Evolutionary conservation across 371 early-diverging fungal genomes (phyloP).

Genomic region (Umbelopsis sp.): DNA sequence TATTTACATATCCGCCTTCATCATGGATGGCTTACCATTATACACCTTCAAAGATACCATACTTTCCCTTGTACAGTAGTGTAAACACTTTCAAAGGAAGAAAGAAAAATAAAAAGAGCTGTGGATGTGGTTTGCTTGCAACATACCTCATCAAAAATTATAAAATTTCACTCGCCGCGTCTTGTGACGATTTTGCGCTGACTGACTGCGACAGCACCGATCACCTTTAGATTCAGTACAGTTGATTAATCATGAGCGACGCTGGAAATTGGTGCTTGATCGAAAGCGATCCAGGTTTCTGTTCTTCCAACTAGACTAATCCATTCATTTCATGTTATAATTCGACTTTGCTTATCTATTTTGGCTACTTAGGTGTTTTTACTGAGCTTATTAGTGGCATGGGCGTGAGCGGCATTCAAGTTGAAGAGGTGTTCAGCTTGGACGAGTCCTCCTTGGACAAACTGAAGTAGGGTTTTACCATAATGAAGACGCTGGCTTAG

Average conservation of each 20-base stretch:
- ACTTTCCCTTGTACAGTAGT: neutral
- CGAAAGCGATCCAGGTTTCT: conserved; percentile 84
- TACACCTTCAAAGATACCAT: neutral
- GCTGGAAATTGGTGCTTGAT: conserved; percentile 87
- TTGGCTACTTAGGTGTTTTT: conserved; percentile 70
- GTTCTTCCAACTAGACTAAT: neutral
- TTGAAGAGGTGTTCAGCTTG: conserved; percentile 83
- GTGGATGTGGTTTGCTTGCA: too few species aligned
- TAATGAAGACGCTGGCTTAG: too few species aligned
- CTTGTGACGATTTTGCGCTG: neutral
- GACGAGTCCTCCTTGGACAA: conserved; percentile 63
- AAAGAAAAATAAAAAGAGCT: too few species aligned
- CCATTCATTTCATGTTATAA: neutral
- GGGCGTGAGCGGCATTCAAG: conserved; percentile 83
- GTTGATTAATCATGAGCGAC: conserved; percentile 46
- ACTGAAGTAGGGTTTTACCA: conserved; percentile 53
- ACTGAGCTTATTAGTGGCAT: conserved; percentile 86
- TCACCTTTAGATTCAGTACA: neutral
- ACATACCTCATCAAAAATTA: neutral
- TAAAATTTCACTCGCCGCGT: neutral
- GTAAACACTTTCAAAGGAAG: too few species aligned
- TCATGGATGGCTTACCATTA: neutral
- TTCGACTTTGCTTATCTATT: neutral
- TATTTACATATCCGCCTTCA: too few species aligned
- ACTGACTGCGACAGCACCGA: too few species aligned